Conservation (phyloP, 495 filamentous ascomycete species). For the Daldinia caldariorum region DNA sequence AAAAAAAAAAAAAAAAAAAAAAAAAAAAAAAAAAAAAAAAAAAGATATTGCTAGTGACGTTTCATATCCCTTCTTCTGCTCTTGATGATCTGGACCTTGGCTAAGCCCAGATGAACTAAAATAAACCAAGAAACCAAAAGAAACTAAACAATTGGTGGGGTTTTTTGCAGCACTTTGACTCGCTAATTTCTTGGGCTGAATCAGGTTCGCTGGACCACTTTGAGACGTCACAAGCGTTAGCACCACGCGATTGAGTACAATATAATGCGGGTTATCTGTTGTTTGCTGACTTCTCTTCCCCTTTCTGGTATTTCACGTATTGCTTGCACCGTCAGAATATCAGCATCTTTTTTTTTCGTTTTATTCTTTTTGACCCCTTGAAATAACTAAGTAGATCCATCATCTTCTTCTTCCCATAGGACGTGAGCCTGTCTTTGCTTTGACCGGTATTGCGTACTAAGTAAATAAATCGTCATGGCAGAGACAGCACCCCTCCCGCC, state of each 20-base stretch:
- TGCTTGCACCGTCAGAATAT: constrained; percentile 3
- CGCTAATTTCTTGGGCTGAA: constrained; percentile 40
- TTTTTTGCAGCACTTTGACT: constrained; percentile 21
- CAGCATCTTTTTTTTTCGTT: background rate
- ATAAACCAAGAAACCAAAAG: background rate
- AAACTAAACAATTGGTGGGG: constrained; percentile 33
- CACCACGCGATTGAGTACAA: constrained; percentile 11
- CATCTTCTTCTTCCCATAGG: background rate
- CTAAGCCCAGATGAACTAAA: background rate
- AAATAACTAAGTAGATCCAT: background rate
- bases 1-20: constrained; percentile 8
- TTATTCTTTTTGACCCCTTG: background rate
- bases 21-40: constrained; percentile 17
- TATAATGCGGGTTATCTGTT: constrained; percentile 1
- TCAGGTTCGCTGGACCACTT: constrained; percentile 29
- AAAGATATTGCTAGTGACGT: constrained; percentile 37
- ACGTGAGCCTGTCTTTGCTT: background rate
- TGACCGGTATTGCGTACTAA: background rate
- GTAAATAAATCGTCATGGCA: constrained; percentile 38
- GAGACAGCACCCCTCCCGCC: constrained; percentile 38
- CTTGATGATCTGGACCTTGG: constrained; percentile 22
- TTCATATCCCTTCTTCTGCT: constrained; percentile 26
- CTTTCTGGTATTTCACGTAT: constrained; percentile 22
- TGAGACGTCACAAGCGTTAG: constrained; percentile 33
- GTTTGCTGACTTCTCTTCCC: constrained; percentile 30